phyloP scores from a whole-genome alignment of 345 rosid genomes.

The Populus simonii region DNA sequence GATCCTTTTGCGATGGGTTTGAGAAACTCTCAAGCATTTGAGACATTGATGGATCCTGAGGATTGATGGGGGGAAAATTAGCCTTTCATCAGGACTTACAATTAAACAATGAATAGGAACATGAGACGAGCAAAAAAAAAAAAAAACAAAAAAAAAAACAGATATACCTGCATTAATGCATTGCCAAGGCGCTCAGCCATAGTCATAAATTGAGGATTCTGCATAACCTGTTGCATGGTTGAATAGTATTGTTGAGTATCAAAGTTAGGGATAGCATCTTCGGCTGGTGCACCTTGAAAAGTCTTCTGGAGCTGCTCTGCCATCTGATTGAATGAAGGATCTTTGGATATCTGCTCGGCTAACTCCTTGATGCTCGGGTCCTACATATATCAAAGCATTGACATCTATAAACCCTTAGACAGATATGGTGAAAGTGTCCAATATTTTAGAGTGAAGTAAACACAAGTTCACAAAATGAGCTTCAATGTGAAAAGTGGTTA shows the following conservation, averaged over 20 bases:
- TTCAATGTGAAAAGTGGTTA: neutral
- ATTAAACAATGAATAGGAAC: neutral
- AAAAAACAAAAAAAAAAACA: neutral
- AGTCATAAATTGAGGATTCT: conserved; percentile 87
- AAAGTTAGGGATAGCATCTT: conserved; percentile 57
- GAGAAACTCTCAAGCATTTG: conserved; percentile 79
- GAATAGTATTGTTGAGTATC: conserved; percentile 69
- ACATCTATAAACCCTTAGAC: neutral
- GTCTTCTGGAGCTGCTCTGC: conserved; percentile 94
- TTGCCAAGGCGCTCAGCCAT: conserved; percentile 96
- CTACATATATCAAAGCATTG: conserved; percentile 28
- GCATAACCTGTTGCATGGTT: conserved; percentile 97
- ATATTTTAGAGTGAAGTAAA: neutral
- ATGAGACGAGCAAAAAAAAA: no score
- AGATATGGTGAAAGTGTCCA: neutral
- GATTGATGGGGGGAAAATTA: conserved; percentile 8
- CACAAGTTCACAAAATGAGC: neutral
- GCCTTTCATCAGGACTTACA: conserved; percentile 3
- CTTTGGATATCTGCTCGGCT: conserved; percentile 93
- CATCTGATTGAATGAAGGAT: conserved; percentile 88
- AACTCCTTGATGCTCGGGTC: conserved; percentile 91
- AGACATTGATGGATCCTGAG: conserved; percentile 95
- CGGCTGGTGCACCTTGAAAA: conserved; percentile 56
- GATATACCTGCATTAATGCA: conserved; percentile 77
- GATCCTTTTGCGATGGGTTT: conserved; percentile 80